Conservation (phyloP, 108 stramenopile species). For the Aurantiochytrium sp. region DNA sequence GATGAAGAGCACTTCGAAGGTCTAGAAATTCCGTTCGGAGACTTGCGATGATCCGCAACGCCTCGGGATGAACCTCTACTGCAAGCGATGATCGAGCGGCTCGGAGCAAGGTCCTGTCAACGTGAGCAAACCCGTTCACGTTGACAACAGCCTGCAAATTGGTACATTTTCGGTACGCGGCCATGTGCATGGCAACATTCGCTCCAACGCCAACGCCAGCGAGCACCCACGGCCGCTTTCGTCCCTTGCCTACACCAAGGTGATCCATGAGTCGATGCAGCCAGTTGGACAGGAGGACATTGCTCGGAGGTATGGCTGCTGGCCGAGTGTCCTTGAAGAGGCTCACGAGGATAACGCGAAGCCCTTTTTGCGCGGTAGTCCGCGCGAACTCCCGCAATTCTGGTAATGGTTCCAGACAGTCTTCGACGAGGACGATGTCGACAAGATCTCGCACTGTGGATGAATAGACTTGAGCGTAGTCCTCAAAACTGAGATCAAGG, state of each 20-base stretch:
- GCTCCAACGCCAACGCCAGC: neutral
- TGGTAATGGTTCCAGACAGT: neutral
- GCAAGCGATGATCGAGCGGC: neutral
- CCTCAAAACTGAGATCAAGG: neutral
- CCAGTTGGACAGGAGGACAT: neutral
- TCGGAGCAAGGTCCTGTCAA: neutral
- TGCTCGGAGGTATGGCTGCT: neutral
- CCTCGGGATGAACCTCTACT: neutral
- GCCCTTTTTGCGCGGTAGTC: neutral
- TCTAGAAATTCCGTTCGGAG: neutral
- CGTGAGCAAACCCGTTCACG: neutral
- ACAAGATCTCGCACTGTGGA: neutral
- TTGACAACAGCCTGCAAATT: neutral
- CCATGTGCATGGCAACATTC: conserved; percentile 5
- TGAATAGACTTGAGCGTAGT: neutral
- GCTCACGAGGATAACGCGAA: neutral
- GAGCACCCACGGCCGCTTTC: neutral
- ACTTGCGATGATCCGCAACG: neutral
- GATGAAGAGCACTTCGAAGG: neutral
- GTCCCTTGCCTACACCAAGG: neutral
- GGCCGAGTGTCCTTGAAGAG: neutral
- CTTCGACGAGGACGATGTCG: neutral
- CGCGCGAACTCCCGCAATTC: neutral
- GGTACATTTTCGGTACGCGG: neutral
- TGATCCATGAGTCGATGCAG: neutral